A percentile compares a stretch with the other conserved stretches of the same genome.
These are phyloP conservation scores for Yamadazyma philogaea DNA, from an alignment of 805 yeast species.

Conservation along the genomic window DNA sequence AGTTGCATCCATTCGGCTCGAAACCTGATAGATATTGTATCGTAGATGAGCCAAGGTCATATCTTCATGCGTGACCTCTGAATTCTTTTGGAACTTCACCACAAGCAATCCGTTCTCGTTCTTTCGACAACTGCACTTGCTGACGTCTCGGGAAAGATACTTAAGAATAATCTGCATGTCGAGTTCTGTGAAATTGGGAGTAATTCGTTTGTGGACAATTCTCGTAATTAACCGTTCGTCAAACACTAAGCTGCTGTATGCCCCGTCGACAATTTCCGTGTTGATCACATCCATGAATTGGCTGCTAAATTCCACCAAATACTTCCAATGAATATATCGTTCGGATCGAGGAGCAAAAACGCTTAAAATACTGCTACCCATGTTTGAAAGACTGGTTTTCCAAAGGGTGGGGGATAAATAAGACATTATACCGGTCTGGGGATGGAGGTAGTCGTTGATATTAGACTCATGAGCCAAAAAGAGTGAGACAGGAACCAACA, in stretches of 20 bases:
- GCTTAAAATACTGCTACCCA: not conserved
- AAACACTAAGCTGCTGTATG: conserved; percentile 11
- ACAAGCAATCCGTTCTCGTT: conserved; percentile 14
- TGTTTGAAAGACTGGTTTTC: not conserved
- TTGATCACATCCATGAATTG: conserved; percentile 4
- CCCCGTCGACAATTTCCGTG: conserved; percentile 3
- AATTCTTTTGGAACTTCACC: conserved; percentile 20
- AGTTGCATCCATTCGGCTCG: conserved; percentile 16
- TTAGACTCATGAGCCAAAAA: conserved; percentile 8
- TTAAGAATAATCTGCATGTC: conserved; percentile 29
- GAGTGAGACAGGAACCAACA: conserved; percentile 19
- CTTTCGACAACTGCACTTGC: conserved; percentile 10
- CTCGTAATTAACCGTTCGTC: conserved; percentile 7
- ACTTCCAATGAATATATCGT: conserved; percentile 11
- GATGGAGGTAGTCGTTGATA: conserved; percentile 9
- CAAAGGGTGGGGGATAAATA: conserved; percentile 11
- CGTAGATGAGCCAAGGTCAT: conserved; percentile 28
- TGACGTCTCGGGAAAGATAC: conserved; percentile 27
- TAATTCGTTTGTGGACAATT: conserved; percentile 4
- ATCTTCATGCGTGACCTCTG: conserved; percentile 26
- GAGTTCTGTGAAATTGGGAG: conserved; percentile 4
- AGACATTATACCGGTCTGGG: conserved; percentile 4
- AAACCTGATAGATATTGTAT: conserved; percentile 18
- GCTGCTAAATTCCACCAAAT: conserved; percentile 5
- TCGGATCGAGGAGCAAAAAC: conserved; percentile 4